Conservation (phyloP, 768 basidiomycete genomes). For the Leucocoprinus birnbaumii region DNA sequence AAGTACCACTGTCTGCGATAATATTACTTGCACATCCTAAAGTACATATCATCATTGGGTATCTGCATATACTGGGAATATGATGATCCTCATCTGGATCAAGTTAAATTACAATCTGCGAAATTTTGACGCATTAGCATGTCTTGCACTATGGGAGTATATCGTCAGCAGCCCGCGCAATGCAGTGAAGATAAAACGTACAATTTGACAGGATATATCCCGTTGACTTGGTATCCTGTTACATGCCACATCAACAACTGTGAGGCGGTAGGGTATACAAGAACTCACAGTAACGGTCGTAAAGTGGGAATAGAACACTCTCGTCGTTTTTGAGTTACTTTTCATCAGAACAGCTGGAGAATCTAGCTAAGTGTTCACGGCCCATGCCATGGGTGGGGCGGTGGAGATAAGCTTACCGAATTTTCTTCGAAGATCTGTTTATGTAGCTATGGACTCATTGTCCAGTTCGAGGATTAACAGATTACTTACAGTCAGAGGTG, state of each 20-base stretch:
- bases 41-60: neutral
- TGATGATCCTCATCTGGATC: too few species aligned
- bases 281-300: conserved; percentile 61
- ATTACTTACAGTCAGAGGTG: conserved; percentile 60
- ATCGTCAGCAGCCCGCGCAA: neutral
- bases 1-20: too few species aligned
- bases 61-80: neutral
- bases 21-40: neutral
- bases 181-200: conserved; percentile 20
- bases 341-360: conserved; percentile 36
- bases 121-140: conserved; percentile 44
- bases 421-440: conserved; percentile 28
- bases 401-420: conserved; percentile 32
- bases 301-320: conserved; percentile 64
- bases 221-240: conserved; percentile 57
- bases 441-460: conserved; percentile 23
- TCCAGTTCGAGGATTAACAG: neutral
- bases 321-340: conserved; percentile 38
- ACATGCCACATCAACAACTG: conserved; percentile 7
- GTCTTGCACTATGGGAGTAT: conserved; percentile 35
- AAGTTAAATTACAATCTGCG: conserved; percentile 34
- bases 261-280: neutral
- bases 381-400: neutral
- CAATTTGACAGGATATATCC: conserved; percentile 46
- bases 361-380: neutral